phyloP scores from a whole-genome alignment of 1,284 basidiomycete genomes.

The Ganoderma lingzhi region DNA sequence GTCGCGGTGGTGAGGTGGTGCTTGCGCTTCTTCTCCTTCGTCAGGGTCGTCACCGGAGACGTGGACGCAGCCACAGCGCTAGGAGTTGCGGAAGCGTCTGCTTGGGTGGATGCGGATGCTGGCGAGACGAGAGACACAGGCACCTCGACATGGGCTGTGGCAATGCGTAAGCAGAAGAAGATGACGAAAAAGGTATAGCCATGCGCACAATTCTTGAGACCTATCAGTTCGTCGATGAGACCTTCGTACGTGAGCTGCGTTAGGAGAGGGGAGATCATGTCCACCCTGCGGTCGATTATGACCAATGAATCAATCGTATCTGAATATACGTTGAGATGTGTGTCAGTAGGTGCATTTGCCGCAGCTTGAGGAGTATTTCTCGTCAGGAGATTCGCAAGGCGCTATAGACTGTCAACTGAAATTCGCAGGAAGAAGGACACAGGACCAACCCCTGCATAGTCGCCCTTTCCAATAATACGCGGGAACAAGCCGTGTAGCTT shows the following conservation, averaged over 20 bases:
- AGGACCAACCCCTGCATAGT: constrained; percentile 81
- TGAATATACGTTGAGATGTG: constrained; percentile 49
- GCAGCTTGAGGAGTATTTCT: constrained; percentile 59
- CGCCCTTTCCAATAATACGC: constrained; percentile 93
- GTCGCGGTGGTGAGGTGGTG: constrained; percentile 80
- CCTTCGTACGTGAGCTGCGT: constrained; percentile 98
- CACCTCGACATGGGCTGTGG: constrained; percentile 87
- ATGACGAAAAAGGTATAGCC: neutral
- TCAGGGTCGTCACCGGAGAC: constrained; percentile 44
- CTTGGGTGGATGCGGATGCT: constrained; percentile 51
- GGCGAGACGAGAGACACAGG: constrained; percentile 81
- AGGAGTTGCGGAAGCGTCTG: constrained; percentile 54
- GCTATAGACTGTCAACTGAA: constrained; percentile 52
- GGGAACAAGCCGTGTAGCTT: constrained; percentile 92
- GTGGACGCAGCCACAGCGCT: constrained; percentile 51
- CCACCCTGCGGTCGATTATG: constrained; percentile 91
- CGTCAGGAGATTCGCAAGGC: constrained; percentile 78
- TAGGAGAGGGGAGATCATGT: constrained; percentile 95
- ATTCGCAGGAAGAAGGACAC: neutral
- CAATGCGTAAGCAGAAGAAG: constrained; percentile 12
- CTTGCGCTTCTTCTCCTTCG: constrained; percentile 87
- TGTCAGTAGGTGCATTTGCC: constrained; percentile 47
- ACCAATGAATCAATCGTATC: constrained; percentile 87
- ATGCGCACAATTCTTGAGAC: constrained; percentile 85
- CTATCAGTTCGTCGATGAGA: constrained; percentile 93